Conservation (phyloP, 495 filamentous ascomycete genomes). For the Penicillium canariense region DNA sequence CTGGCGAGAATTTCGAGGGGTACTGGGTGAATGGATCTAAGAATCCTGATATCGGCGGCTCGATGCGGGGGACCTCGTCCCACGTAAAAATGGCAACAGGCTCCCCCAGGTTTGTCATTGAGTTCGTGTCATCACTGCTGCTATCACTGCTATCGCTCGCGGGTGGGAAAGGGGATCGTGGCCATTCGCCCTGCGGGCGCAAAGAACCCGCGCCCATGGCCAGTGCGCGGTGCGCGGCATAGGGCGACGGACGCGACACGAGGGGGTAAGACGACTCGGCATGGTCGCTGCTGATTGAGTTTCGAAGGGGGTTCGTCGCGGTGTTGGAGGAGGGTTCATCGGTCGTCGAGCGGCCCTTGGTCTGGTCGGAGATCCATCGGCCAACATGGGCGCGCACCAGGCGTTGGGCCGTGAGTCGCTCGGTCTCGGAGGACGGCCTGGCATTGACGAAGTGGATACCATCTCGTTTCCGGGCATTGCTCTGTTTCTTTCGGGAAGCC, state of each 20-base stretch:
- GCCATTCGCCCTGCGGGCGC: conserved; percentile 3
- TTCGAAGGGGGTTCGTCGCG: neutral
- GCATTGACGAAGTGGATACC: conserved; percentile 43
- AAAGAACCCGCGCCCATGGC: neutral
- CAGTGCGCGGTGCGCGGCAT: neutral
- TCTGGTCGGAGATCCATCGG: conserved; percentile 43
- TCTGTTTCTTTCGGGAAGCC: conserved; percentile 28
- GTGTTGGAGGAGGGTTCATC: neutral
- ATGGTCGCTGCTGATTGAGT: neutral
- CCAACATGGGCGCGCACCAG: conserved; percentile 43
- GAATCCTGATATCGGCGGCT: conserved; percentile 20
- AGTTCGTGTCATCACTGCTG: conserved; percentile 9
- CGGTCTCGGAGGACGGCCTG: conserved; percentile 34
- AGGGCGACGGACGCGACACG: conserved; percentile 6
- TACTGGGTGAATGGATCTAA: conserved; percentile 38
- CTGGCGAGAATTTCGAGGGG: conserved; percentile 22
- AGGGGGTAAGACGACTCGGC: conserved; percentile 5
- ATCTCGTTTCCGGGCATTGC: conserved; percentile 22
- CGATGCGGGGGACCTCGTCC: conserved; percentile 17
- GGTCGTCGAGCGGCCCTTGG: conserved; percentile 29
- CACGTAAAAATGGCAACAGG: neutral
- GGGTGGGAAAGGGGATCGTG: conserved; percentile 11
- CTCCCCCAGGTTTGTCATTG: neutral
- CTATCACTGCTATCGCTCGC: conserved; percentile 19
- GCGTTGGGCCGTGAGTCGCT: conserved; percentile 31